These are phyloP conservation scores for Rhizopus arrhizus DNA, from an alignment of 371 early-diverging fungal genomes.

Conservation along the genomic window DNA sequence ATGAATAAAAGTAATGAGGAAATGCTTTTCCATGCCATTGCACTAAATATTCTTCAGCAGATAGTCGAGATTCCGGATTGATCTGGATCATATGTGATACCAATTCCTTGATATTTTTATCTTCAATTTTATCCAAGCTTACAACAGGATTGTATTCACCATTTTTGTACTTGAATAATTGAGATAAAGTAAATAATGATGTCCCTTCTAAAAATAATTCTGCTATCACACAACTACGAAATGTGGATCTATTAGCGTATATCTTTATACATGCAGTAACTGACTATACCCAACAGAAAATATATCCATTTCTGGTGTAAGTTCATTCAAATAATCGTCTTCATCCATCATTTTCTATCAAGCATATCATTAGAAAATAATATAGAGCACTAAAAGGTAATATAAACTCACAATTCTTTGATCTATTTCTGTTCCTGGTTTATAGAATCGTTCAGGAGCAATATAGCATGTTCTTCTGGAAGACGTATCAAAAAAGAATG, in stretches of 20 bases:
- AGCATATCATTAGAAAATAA: background rate
- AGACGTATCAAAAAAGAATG: constrained; percentile 92
- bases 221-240: constrained; percentile 85
- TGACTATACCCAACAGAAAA: constrained; percentile 84
- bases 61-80: constrained; percentile 71
- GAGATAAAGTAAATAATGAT: constrained; percentile 86
- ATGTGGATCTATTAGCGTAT: background rate
- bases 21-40: constrained; percentile 82
- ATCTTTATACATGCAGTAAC: background rate
- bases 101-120: constrained; percentile 70
- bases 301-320: constrained; percentile 89
- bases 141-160: constrained; percentile 73
- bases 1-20: constrained; percentile 75
- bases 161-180: constrained; percentile 83
- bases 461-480: constrained; percentile 87
- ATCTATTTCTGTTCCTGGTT: constrained; percentile 67
- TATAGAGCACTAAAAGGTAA: background rate
- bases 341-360: constrained; percentile 36
- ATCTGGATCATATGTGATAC: constrained; percentile 86
- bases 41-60: constrained; percentile 72
- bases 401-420: constrained; percentile 50
- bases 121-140: constrained; percentile 81
- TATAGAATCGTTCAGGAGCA: constrained; percentile 94
- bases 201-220: constrained; percentile 92
- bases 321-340: constrained; percentile 45